Conservation (phyloP, 768 basidiomycete species). For the Suillus subaureus region DNA sequence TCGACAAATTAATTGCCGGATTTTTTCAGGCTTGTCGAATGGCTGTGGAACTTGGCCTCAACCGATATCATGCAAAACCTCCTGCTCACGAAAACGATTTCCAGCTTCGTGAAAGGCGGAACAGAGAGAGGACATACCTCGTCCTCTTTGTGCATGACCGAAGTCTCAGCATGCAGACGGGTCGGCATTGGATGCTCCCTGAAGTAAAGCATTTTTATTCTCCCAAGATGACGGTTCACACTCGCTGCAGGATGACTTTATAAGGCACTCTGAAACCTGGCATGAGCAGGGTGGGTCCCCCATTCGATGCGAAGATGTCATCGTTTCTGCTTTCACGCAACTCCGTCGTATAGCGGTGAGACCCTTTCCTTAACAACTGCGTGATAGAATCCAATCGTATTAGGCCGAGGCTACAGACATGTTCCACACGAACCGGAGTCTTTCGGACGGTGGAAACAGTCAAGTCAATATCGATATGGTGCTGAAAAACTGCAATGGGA, state of each 20-base stretch:
- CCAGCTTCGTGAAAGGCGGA: constrained; percentile 74
- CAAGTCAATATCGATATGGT: constrained; percentile 78
- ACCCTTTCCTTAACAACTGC: constrained; percentile 9
- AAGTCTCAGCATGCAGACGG: constrained; percentile 84
- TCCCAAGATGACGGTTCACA: constrained; percentile 10
- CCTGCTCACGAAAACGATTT: constrained; percentile 63
- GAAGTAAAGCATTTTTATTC: constrained; percentile 42
- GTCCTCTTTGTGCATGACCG: constrained; percentile 87
- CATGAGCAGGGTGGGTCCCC: constrained; percentile 57
- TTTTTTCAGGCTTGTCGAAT: constrained; percentile 73
- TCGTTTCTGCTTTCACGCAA: constrained; percentile 76
- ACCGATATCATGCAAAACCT: constrained; percentile 62
- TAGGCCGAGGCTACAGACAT: constrained; percentile 79
- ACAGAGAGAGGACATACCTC: constrained; percentile 84
- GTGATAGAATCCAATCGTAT: constrained; percentile 6
- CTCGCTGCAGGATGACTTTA: constrained; percentile 59
- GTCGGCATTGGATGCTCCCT: constrained; percentile 85
- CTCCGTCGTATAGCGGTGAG: constrained; percentile 80
- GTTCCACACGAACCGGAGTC: constrained; percentile 57
- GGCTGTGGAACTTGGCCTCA: constrained; percentile 83
- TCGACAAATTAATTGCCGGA: constrained; percentile 1
- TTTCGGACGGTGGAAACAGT: constrained; percentile 43
- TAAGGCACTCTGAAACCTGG: constrained; percentile 71
- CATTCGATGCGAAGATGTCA: constrained; percentile 77
- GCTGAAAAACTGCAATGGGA: constrained; percentile 70